Evolutionary conservation across 805 yeast species (phyloP).

Genomic region (Scheffersomyces coipomensis): DNA sequence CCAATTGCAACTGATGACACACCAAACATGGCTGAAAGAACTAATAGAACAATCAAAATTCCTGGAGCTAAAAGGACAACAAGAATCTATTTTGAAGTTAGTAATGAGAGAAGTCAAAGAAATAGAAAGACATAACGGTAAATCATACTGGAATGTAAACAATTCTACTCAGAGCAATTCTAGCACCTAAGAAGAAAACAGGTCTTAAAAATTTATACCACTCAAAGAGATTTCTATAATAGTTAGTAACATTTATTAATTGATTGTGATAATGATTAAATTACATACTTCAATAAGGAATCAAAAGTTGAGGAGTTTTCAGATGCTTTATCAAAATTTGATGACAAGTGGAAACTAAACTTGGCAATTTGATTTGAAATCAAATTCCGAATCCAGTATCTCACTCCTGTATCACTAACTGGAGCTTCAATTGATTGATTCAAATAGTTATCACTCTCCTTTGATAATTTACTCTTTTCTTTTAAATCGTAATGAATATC

Average conservation of each 20-base stretch:
- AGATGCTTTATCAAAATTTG: neutral
- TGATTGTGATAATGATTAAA: too few species aligned
- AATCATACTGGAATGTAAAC: neutral
- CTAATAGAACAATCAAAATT: neutral
- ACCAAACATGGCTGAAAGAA: conserved; percentile 2
- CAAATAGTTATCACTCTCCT: too few species aligned
- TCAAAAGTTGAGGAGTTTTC: neutral
- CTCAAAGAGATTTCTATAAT: neutral
- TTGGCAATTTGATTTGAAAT: neutral
- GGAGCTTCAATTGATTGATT: too few species aligned
- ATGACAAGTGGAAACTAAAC: neutral
- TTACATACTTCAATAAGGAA: neutral
- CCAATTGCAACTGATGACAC: conserved; percentile 1
- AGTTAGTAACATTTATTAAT: too few species aligned
- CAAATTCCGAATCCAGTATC: neutral
- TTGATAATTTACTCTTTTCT: too few species aligned
- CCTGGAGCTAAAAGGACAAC: neutral
- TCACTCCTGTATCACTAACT: too few species aligned
- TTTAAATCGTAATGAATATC: too few species aligned
- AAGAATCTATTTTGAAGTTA: neutral
- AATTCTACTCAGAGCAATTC: neutral
- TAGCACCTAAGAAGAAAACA: neutral
- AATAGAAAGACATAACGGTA: too few species aligned
- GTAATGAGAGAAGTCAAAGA: too few species aligned
- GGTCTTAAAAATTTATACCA: neutral